Conservation (phyloP, 2,329 filamentous ascomycete species). For the Cyclaneusma minus region DNA sequence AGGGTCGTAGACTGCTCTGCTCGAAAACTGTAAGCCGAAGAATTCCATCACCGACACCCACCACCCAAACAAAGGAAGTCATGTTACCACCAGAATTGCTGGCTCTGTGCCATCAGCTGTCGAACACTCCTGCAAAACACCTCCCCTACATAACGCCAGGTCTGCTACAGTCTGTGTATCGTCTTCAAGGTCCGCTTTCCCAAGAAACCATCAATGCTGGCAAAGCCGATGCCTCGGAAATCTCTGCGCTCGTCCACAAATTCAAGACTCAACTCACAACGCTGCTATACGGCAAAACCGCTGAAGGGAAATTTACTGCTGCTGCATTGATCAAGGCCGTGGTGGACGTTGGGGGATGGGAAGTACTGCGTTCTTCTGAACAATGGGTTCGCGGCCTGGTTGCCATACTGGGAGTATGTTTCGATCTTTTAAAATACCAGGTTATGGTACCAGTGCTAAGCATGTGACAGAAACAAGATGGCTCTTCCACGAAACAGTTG, state of each 20-base stretch:
- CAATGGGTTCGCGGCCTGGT: constrained; percentile 69
- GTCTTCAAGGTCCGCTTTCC: constrained; percentile 46
- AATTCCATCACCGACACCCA: no score
- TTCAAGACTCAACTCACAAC: constrained; percentile 65
- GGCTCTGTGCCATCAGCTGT: constrained; percentile 53
- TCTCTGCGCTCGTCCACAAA: constrained; percentile 60
- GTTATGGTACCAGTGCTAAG: constrained; percentile 5
- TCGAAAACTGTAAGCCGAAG: no score
- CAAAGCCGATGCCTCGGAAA: constrained; percentile 47
- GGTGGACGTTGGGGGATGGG: constrained; percentile 73
- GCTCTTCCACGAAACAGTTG: constrained; percentile 58
- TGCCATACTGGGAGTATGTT: constrained; percentile 49
- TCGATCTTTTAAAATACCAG: constrained; percentile 1
- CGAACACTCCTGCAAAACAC: constrained; percentile 54
- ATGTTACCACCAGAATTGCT: constrained; percentile 42
- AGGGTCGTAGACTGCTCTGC: no score
- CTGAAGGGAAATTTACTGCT: constrained; percentile 63
- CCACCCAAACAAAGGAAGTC: no score
- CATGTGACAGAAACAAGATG: constrained; percentile 55
- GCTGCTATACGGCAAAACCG: constrained; percentile 60
- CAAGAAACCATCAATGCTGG: constrained; percentile 40
- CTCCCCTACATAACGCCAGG: constrained; percentile 59
- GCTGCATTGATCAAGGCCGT: constrained; percentile 66
- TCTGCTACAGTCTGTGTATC: constrained; percentile 44
- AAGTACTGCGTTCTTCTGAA: constrained; percentile 56